Evolutionary conservation across 805 yeast species (phyloP).

Genomic region (Priceomyces medius): DNA sequence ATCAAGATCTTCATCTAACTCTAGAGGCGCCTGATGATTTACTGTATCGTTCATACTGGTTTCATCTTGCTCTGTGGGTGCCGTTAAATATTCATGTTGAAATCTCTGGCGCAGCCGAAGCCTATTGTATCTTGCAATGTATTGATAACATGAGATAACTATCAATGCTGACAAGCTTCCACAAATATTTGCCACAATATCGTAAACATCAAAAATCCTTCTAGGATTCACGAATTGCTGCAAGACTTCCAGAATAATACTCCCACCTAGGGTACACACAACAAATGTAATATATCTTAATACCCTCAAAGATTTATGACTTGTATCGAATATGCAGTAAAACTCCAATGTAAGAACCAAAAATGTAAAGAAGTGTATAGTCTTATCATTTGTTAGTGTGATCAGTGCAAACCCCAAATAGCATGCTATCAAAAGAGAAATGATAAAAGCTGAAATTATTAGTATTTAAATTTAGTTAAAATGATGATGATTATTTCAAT

Average conservation of each 20-base stretch:
- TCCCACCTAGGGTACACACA: conserved; percentile 47
- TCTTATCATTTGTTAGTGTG: conserved; percentile 49
- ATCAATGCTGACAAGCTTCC: conserved; percentile 32
- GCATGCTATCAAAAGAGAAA: conserved; percentile 28
- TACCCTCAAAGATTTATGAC: conserved; percentile 24
- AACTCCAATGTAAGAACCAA: conserved; percentile 48
- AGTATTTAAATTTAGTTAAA: not conserved
- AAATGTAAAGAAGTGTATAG: conserved; percentile 49
- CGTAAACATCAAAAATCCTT: conserved; percentile 49
- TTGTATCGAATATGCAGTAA: conserved; percentile 42
- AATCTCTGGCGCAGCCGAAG: not conserved
- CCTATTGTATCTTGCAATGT: conserved; percentile 2
- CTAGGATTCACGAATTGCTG: conserved; percentile 47
- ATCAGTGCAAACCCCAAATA: conserved; percentile 54
- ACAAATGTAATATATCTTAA: conserved; percentile 35
- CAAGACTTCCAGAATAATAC: conserved; percentile 50
- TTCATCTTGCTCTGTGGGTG: not conserved
- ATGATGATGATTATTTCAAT: not conserved
- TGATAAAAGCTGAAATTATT: conserved; percentile 23
- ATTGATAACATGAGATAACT: conserved; percentile 11
- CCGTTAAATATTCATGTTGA: not conserved
- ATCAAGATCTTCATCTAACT: conserved; percentile 9
- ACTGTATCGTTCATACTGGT: not conserved
- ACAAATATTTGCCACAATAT: conserved; percentile 37
- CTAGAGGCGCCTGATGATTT: not conserved